Base-by-base conservation (phyloP, 495 filamentous ascomycete genomes). In the Antarctomyces pellizariae region DNA sequence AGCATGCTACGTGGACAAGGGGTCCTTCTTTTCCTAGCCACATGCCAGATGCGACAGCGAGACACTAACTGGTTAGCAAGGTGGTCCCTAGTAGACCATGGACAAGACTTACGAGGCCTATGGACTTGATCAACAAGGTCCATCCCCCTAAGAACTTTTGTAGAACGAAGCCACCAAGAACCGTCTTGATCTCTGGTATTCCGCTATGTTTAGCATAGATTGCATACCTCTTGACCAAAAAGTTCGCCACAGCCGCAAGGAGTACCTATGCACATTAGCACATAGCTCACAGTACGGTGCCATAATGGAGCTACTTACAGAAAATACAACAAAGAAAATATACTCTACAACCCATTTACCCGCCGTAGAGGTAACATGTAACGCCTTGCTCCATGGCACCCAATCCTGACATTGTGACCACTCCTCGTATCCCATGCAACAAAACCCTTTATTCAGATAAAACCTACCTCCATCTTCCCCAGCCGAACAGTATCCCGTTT, bases 21-120 rank as follows among this genome's bases (percentile, higher is more conserved):
- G 86, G 86, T 3, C 86, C 86, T 58, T 97, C 86, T 45, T 97
- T 97, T 11, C 86, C 86, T n/a, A 97, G 50, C 86, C 86, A 97
- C 50, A 97, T 62, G 8, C 86, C 89, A 11, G 86, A 95, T 35
- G 80, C 79, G 36, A 93, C 89, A 14, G 86, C 71, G 22, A 97
- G 63, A 48, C 86, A 89, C 77, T 79, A 28, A 10, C 16, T 23
- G 38, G 34, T 54, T 35, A 47, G 45, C 26, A 33, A 9, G 31
- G 0, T 11, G 15, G 25, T 13, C 11, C 2, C 15, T 3, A 14
- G 16, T 20, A 20, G 28, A 24, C 18, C 5, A 26, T 13, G 14
- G 16, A n/a, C 13, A 19, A 15, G 16, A 49, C 67, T 45, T 56
- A 86, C 80, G 52, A 97, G 49, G 22, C 86, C 86, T 20, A 97